phyloP scores from a whole-genome alignment of 345 rosid genomes.

The Geranium brycei region DNA sequence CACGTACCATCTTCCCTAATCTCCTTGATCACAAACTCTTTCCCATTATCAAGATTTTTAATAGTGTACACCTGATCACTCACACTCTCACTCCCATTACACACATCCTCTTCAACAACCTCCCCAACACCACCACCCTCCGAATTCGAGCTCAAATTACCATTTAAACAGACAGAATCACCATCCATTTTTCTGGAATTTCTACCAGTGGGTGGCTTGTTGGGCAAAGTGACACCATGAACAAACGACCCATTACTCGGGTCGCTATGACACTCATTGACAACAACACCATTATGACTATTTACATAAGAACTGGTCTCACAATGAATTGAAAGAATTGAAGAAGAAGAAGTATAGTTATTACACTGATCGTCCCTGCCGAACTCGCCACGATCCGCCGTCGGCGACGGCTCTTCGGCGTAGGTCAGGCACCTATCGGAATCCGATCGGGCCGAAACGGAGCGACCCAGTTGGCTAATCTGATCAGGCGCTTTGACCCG shows the following conservation, averaged over 20 bases:
- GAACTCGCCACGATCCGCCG: not conserved
- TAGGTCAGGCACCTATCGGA: slow-evolving; percentile 18
- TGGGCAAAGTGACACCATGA: slow-evolving; percentile 14
- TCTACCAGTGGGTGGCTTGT: slow-evolving; percentile 25
- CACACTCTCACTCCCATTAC: slow-evolving; percentile 13
- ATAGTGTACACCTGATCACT: slow-evolving; percentile 42
- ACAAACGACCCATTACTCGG: slow-evolving; percentile 13
- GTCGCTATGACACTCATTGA: slow-evolving; percentile 13
- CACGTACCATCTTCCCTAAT: slow-evolving; percentile 62
- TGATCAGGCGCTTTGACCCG: slow-evolving; percentile 18
- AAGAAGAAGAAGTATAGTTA: slow-evolving; percentile 27
- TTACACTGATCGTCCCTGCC: slow-evolving; percentile 16
- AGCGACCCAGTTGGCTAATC: not conserved
- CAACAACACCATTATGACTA: slow-evolving; percentile 15
- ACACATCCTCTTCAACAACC: slow-evolving; percentile 20
- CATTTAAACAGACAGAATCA: slow-evolving; percentile 14
- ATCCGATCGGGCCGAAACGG: slow-evolving; percentile 32
- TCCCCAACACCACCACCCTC: slow-evolving; percentile 14
- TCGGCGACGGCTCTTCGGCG: slow-evolving; percentile 1
- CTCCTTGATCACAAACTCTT: slow-evolving; percentile 74
- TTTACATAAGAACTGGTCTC: slow-evolving; percentile 16
- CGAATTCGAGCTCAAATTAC: slow-evolving; percentile 11
- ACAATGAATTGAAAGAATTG: slow-evolving; percentile 21
- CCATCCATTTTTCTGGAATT: slow-evolving; percentile 14
- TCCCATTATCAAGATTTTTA: slow-evolving; percentile 67